Evolutionary conservation across 176 grass and related monocot species (phyloP).

Genomic region (Lolium rigidum): DNA sequence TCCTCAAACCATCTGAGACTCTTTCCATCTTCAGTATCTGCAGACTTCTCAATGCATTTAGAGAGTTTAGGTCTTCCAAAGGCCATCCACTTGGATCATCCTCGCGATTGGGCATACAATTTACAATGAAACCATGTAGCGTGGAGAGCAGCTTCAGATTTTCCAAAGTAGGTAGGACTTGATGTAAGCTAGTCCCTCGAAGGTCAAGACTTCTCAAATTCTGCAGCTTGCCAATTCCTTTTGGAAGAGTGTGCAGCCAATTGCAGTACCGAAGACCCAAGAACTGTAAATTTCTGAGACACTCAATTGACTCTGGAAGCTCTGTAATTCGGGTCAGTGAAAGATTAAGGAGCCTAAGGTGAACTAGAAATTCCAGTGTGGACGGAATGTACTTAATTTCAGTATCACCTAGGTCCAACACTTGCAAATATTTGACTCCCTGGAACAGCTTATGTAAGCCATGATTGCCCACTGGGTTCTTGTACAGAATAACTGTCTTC

Average conservation of each 20-base stretch:
- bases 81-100: slow-evolving; percentile 52
- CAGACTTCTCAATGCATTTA: slow-evolving; percentile 56
- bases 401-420: slow-evolving; percentile 57
- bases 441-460: slow-evolving; percentile 43
- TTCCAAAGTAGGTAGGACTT: slow-evolving; percentile 48
- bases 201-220: slow-evolving; percentile 59
- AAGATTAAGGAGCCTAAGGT: slow-evolving; percentile 69
- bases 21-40: slow-evolving; percentile 62
- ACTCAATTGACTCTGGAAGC: slow-evolving; percentile 57
- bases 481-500: slow-evolving; percentile 42
- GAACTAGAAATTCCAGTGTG: slow-evolving; percentile 53
- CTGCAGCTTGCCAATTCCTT: slow-evolving; percentile 49
- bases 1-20: slow-evolving; percentile 34
- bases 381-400: slow-evolving; percentile 52
- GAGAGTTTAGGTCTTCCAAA: slow-evolving; percentile 35
- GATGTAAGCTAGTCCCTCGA: slow-evolving; percentile 52
- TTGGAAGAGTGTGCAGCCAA: slow-evolving; percentile 48
- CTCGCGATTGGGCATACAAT: slow-evolving; percentile 16
- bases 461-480: slow-evolving; percentile 32
- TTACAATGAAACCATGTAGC: slow-evolving; percentile 53
- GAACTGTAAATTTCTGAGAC: slow-evolving; percentile 59
- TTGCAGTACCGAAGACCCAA: slow-evolving; percentile 31
- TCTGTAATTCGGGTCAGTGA: slow-evolving; percentile 60
- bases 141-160: slow-evolving; percentile 53
- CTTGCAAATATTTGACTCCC: slow-evolving; percentile 44